Percentiles rank a stretch among this genome's conserved stretches.
Conservation (phyloP, 768 basidiomycete species). For the Phaffia tasmanica region DNA sequence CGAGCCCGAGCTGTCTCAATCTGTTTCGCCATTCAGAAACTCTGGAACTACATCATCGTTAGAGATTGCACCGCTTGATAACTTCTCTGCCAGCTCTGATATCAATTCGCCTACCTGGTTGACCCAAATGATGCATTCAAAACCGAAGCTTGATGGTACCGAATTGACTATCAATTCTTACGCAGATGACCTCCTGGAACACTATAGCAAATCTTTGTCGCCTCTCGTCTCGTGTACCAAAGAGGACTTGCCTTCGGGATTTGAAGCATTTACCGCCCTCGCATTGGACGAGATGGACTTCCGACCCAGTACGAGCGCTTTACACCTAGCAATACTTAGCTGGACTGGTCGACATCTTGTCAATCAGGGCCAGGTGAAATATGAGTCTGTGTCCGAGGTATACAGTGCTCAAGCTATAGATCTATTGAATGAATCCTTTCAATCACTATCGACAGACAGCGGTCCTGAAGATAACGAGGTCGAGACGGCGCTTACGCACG, state of each 20-base stretch:
- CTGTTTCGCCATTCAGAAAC: no score
- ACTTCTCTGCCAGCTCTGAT: no score
- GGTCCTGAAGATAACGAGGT: no score
- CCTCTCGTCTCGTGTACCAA: slow-evolving; percentile 29
- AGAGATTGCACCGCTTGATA: no score
- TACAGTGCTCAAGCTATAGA: slow-evolving; percentile 25
- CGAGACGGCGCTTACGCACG: background rate
- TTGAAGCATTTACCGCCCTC: slow-evolving; percentile 28
- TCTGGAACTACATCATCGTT: no score
- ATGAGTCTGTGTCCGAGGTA: slow-evolving; percentile 29
- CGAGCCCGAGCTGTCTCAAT: no score
- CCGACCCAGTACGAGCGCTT: slow-evolving; percentile 24
- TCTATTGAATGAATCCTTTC: no score
- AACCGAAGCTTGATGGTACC: slow-evolving; percentile 5
- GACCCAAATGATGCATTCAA: no score
- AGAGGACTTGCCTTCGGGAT: slow-evolving; percentile 23
- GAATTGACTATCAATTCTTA: slow-evolving; percentile 14
- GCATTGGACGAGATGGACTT: slow-evolving; percentile 21
- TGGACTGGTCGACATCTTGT: slow-evolving; percentile 30
- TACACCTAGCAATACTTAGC: slow-evolving; percentile 30
- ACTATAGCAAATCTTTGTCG: slow-evolving; percentile 30
- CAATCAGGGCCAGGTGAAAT: slow-evolving; percentile 27
- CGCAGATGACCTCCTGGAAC: slow-evolving; percentile 22
- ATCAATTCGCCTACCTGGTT: no score
- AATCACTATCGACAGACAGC: no score